Conservation (phyloP, 352 stramenopile genomes). For the Globisporangium viniferum region DNA sequence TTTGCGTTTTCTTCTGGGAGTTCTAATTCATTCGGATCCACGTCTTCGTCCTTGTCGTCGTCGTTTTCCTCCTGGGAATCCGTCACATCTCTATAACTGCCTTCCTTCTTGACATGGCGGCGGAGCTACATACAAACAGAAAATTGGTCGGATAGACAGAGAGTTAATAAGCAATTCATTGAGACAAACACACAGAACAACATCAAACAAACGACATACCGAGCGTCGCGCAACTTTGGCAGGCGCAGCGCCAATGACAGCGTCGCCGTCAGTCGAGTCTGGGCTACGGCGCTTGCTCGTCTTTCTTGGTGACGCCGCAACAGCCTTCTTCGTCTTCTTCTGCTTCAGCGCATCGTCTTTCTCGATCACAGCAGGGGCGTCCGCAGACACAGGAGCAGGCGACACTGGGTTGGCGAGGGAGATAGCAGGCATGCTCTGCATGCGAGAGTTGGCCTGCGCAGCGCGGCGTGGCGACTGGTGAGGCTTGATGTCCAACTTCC, state of each 20-base stretch:
- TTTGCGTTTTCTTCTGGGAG: constrained; percentile 34
- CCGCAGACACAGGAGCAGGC: constrained; percentile 28
- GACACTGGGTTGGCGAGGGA: constrained; percentile 15
- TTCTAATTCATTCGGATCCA: constrained; percentile 40
- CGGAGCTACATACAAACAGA: constrained; percentile 24
- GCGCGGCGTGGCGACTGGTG: constrained; percentile 67
- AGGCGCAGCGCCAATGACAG: constrained; percentile 10
- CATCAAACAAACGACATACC: constrained; percentile 14
- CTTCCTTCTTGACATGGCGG: constrained; percentile 44
- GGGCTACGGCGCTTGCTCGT: constrained; percentile 31
- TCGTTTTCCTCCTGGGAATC: constrained; percentile 37
- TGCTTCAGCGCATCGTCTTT: constrained; percentile 24
- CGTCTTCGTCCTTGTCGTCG: constrained; percentile 37
- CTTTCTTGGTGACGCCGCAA: constrained; percentile 15
- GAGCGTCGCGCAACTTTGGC: constrained; percentile 17
- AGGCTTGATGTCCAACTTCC: constrained; percentile 73
- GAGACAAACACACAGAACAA: background rate
- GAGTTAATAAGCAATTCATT: background rate
- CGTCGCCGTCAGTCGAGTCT: constrained; percentile 8
- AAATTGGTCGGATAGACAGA: background rate
- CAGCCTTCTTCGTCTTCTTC: constrained; percentile 20
- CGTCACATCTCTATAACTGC: constrained; percentile 31
- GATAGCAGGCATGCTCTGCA: constrained; percentile 7
- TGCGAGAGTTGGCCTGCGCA: constrained; percentile 22
- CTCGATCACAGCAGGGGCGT: constrained; percentile 15